Evolutionary conservation across 257 asterid species (phyloP).

Genomic region (Paulownia fortunei): DNA sequence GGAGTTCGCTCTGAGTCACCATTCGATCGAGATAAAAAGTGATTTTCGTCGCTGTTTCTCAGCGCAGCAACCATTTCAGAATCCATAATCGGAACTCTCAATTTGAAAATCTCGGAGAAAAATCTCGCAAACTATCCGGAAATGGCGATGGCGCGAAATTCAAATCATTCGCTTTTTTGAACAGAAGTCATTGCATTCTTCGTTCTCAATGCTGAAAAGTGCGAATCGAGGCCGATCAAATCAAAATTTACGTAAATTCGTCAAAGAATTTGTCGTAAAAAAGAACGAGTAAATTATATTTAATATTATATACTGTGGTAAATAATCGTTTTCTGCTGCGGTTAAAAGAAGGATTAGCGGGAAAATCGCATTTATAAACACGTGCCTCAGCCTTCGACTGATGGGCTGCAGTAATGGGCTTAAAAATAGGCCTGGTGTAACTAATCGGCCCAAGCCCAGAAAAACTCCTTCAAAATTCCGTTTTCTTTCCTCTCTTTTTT

Average conservation of each 20-base stretch:
- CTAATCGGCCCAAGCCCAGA: conserved; percentile 4
- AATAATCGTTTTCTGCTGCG: background rate
- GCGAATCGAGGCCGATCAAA: conserved; percentile 9
- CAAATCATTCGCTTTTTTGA: conserved; percentile 10
- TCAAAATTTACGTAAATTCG: background rate
- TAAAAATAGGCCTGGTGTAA: background rate
- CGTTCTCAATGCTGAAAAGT: background rate
- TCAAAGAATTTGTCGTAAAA: background rate
- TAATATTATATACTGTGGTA: background rate
- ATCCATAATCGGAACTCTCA: conserved; percentile 27
- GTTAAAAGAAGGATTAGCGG: conserved; percentile 43
- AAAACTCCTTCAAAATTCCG: background rate
- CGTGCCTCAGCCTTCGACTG: conserved; percentile 8
- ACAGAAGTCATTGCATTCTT: background rate
- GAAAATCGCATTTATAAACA: conserved; percentile 40
- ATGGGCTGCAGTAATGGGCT: conserved; percentile 30
- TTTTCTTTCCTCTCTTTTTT: background rate
- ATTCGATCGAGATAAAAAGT: conserved; percentile 35
- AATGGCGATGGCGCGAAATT: conserved; percentile 17
- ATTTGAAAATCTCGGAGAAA: background rate
- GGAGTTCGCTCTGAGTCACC: conserved; percentile 41
- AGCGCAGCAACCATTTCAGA: conserved; percentile 37
- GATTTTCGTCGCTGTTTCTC: conserved; percentile 29
- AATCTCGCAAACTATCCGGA: background rate
- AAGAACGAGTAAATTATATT: background rate